Evolutionary conservation across 179 eudicot genomes (phyloP), one percentile per base, ranked within the genome.

Genomic region (Amaranthus tricolor): DNA sequence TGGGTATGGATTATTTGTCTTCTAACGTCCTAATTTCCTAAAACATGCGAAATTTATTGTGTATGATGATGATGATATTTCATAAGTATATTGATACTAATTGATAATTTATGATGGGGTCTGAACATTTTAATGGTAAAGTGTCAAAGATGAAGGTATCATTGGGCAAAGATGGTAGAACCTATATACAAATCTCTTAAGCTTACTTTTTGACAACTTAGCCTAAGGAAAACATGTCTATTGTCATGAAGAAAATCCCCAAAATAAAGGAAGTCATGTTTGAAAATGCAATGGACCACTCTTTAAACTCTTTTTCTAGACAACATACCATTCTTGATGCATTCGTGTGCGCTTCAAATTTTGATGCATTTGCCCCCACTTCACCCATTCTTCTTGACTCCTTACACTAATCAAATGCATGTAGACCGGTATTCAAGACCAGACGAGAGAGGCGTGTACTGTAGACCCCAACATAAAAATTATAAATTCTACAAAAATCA

Each of bases 271-370:
- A 62, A 70, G 50, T 24, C 47, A 47, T 69, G 44, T 68, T 68
- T 43, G 40, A 31, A 31, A 31, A 31, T 31, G 40, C 40, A 48
- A 56, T 31, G 78, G 79, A 70, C 75, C 79, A 76, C 79, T 6
- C 55, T 61, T 57, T 48, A 63, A 74, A 76, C 79, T 6, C 55
- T 61, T 58, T 48, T 76, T 44, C 40, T 62, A 17, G 57, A 56
- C 65, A 66, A 66, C 19, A 17, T 62, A 61, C 45, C 62, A 48
- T 76, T 62, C 69, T 76, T 76, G 78, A 58, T 55, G 63, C 71
- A 67, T 67, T 67, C 71, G 71, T 67, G 71, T 20, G 72, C 19
- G 72, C 78, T 47, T 75, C 71, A 66, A 65, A 63, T 62, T 74
- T 74, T 57, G 65, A 47, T 57, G 45, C 66, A 71, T 58, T 71